Evolutionary conservation across 2,329 filamentous ascomycete species (phyloP).

Genomic region (Neofusicoccum ribis): DNA sequence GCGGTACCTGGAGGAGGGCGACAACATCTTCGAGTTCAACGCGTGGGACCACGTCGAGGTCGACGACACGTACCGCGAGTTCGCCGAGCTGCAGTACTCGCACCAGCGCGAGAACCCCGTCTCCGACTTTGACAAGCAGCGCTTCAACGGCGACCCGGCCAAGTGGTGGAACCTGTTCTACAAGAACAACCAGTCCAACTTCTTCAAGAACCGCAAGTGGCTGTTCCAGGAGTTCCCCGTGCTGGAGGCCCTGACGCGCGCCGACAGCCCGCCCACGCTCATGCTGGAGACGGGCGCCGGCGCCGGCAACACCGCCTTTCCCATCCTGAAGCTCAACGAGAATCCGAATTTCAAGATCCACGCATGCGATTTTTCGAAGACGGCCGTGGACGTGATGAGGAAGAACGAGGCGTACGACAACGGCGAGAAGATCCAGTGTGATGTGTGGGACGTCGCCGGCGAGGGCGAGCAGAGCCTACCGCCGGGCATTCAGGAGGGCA

Average conservation of each 20-base stretch:
- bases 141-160: constrained; percentile 86
- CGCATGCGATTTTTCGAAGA: constrained; percentile 95
- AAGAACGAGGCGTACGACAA: constrained; percentile 73
- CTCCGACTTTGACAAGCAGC: constrained; percentile 87
- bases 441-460: constrained; percentile 86
- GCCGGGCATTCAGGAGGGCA: constrained; percentile 72
- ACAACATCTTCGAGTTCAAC: constrained; percentile 96
- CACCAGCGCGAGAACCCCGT: constrained; percentile 85
- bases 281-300: constrained; percentile 92
- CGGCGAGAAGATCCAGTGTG: constrained; percentile 71
- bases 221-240: constrained; percentile 93
- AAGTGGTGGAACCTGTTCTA: constrained; percentile 99
- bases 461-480: constrained; percentile 63
- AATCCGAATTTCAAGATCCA: constrained; percentile 82
- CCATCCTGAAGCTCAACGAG: constrained; percentile 78
- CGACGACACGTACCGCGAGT: constrained; percentile 83
- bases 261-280: constrained; percentile 67
- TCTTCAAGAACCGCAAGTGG: constrained; percentile 99
- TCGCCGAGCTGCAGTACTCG: constrained; percentile 79
- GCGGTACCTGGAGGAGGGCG: constrained; percentile 76
- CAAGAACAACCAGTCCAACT: constrained; percentile 94
- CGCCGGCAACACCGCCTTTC: constrained; percentile 95
- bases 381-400: constrained; percentile 90
- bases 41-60: constrained; percentile 98
- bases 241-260: constrained; percentile 70